These are phyloP conservation scores for Ophiobolus disseminans DNA, from an alignment of 2,329 filamentous ascomycete species.

Conservation along the genomic window DNA sequence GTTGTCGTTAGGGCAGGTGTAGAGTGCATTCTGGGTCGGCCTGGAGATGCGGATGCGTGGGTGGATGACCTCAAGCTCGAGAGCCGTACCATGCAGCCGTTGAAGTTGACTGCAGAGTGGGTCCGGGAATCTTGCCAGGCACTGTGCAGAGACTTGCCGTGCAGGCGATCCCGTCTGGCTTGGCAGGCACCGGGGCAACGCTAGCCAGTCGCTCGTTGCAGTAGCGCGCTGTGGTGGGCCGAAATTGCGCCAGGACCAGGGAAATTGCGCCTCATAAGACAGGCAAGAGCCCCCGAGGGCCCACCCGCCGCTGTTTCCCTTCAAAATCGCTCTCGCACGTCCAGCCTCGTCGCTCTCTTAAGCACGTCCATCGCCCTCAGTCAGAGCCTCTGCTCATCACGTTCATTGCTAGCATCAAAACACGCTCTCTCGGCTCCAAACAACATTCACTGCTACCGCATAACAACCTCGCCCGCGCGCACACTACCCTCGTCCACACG, in stretches of 20 bases:
- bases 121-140: background rate
- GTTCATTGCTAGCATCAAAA: conserved; percentile 19
- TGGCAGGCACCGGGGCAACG: background rate
- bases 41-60: background rate
- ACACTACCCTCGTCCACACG: conserved; percentile 5
- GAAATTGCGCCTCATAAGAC: conserved; percentile 38
- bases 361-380: conserved; percentile 1
- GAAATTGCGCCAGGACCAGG: conserved; percentile 32
- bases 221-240: conserved; percentile 17
- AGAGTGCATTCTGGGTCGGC: conserved; percentile 4
- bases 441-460: conserved; percentile 21
- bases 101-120: background rate
- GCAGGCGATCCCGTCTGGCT: background rate
- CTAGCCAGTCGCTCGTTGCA: conserved; percentile 1
- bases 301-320: conserved; percentile 28
- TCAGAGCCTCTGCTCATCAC: conserved; percentile 18
- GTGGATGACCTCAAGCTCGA: conserved; percentile 2
- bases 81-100: no score
- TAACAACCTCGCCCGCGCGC: conserved; percentile 6
- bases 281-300: conserved; percentile 18
- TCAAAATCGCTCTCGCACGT: conserved; percentile 30
- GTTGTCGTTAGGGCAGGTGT: background rate
- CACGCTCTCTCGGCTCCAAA: conserved; percentile 17
- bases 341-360: conserved; percentile 9
- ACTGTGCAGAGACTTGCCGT: conserved; percentile 14